Base-by-base conservation (phyloP, 371 early-diverging fungal genomes). In the Apophysomyces elegans region DNA sequence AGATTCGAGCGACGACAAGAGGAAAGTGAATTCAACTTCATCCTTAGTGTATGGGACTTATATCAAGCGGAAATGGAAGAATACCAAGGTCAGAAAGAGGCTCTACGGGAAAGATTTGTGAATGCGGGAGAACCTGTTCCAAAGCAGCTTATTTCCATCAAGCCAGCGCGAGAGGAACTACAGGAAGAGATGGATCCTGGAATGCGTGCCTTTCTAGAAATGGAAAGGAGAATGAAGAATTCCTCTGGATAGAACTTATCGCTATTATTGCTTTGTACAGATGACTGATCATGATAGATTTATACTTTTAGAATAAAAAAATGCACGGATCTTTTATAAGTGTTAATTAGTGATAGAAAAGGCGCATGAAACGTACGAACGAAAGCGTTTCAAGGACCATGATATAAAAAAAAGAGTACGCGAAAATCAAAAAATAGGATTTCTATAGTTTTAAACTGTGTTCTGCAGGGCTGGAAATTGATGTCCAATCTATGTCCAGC, bases 401-500 rank as follows among this genome's bases (percentile, higher is more conserved):
- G 32, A 26, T 26, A 26, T 3, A 26, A 1, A 26, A 26, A 26
- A 26, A 26, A 26, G 1, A 26, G 32, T 26, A 26, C 32, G 32
- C 32, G 32, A 41, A 41, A 41, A 41, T 13, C 41, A 41, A 13
- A 11, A 41, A 13, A 8, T 4, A 41, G 8, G 41, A 13, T 11
- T 41, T 41, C 41, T 41, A 41, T 41, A 5, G 41, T 26, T 26
- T 26, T 26, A 3, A 26, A 41, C 5, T 11, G 13, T 41, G 5
- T 41, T 26, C 0, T 7, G 5, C 21, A 50, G n/a, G 8, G 6
- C 8, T 13, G 21, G n/a, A 21, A 21, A 0, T 7, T 7, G 21
- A 21, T 18, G 0, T 16, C 21, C 54, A 50, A 9, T 21, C 69
- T 88, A 93, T 63, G 87, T 83, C 99, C 99, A 97, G 11, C 96